phyloP scores from a whole-genome alignment of 371 early-diverging fungal species.

The Blastocladiella emersonii region DNA sequence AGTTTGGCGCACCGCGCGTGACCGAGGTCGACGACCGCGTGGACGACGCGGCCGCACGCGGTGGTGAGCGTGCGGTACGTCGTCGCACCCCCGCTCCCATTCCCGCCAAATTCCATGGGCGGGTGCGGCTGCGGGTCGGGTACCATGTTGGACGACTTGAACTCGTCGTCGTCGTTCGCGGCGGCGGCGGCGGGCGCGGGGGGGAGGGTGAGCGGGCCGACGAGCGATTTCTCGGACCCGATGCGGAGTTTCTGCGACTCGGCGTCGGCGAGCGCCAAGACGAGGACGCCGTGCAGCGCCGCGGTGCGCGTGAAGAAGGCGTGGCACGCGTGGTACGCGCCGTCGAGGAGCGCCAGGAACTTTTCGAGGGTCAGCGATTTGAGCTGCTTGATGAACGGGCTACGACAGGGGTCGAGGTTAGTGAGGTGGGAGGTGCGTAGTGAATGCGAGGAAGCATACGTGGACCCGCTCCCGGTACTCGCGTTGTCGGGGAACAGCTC shows the following conservation, averaged over 20 bases:
- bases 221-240: conserved; percentile 3
- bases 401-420: conserved; percentile 4
- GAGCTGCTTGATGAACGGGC: conserved; percentile 12
- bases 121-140: conserved; percentile 13
- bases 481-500: neutral
- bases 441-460: too few relatives aligned
- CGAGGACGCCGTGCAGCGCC: conserved; percentile 39
- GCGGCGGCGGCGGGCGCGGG: neutral
- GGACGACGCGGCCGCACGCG: conserved; percentile 23
- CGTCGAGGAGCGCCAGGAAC: conserved; percentile 56
- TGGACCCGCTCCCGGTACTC: too few relatives aligned
- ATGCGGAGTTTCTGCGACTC: conserved; percentile 24
- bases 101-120: neutral
- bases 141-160: conserved; percentile 10
- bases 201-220: neutral
- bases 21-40: conserved; percentile 58
- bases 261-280: conserved; percentile 32
- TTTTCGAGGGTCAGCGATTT: conserved; percentile 59
- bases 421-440: too few relatives aligned
- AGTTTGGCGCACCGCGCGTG: conserved; percentile 78
- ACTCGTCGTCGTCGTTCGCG: conserved; percentile 26
- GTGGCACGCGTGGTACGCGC: conserved; percentile 51
- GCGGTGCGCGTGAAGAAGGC: conserved; percentile 43
- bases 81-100: neutral
- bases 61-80: neutral